Evolutionary conservation across 345 rosid genomes (phyloP), one percentile per base, ranked within the genome.

Genomic region (Sonneratia alba): DNA sequence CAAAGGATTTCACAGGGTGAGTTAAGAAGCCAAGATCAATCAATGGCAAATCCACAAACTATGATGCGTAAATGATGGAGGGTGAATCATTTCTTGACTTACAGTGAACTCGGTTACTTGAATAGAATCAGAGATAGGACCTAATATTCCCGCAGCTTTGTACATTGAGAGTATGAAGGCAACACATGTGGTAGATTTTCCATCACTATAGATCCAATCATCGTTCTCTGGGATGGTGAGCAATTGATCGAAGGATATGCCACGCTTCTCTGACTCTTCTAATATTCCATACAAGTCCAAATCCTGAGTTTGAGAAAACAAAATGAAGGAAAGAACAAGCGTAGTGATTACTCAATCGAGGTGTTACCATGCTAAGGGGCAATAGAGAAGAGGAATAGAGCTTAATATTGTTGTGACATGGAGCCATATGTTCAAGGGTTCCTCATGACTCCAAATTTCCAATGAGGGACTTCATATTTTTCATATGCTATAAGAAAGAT

Each of bases 51-150:
- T 22, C 63, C 6, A 12, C 34, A 38, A 14, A 47, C 34, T 56
- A 3, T 18, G 40, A n/a, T 42, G 24, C 21, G 53, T 57, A 62
- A 32, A 24, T 22, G 45, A 70, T 48, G 63, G 15, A 38, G 47
- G 48, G 47, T 57, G 53, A 37, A 24, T 48, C 32, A 6, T 66
- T 36, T 3, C 13, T 64, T 49, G 43, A 81, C 94, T 81, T 75
- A 90, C 99, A 7, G 98, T 92, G 84, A 95, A 95, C 71, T 95
- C 98, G 34, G 99, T 92, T 38, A 92, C 98, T 92, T 92, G 98
- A 78, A 96, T 78, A 45, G 89, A 85, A 85, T 84, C 80, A 49
- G 91, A 78, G 47, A 83, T 45, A 42, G 89, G 90, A 72, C 86
- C 87, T 15, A 96, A 88, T 16, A 92, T 84, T 76, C 98, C 98